phyloP scores from a whole-genome alignment of 768 basidiomycete genomes.

The Boletus edulis region DNA sequence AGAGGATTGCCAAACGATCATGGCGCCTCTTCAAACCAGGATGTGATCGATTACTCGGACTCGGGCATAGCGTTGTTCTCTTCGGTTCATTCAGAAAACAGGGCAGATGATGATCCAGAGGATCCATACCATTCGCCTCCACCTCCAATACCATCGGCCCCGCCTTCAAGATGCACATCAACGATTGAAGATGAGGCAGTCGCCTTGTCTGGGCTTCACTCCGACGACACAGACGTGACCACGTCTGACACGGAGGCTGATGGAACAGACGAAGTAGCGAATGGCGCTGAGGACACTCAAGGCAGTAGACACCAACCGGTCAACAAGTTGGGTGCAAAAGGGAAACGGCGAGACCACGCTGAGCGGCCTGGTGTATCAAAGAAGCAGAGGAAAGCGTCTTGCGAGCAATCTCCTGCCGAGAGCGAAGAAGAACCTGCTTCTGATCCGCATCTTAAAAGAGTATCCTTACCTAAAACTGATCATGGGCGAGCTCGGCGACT shows the following conservation, averaged over 20 bases:
- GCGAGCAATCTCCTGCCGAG: constrained; percentile 12
- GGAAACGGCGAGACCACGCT: constrained; percentile 6
- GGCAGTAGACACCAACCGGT: constrained; percentile 5
- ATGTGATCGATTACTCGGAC: constrained; percentile 3
- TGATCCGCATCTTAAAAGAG: constrained; percentile 26
- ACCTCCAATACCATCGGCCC: not conserved
- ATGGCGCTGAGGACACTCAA: not conserved
- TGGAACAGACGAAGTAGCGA: not conserved
- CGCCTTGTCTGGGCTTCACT: not conserved
- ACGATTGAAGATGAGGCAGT: not conserved
- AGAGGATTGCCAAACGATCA: not conserved
- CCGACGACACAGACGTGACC: not conserved
- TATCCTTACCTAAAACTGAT: constrained; percentile 31
- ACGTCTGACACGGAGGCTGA: constrained; percentile 9
- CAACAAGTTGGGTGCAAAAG: constrained; percentile 8
- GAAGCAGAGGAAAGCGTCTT: constrained; percentile 6
- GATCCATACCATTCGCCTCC: not conserved
- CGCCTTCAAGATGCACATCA: not conserved
- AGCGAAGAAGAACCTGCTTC: constrained; percentile 16
- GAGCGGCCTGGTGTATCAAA: not conserved
- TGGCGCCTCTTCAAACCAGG: not conserved
- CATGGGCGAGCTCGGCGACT: constrained; percentile 34
- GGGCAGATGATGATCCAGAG: not conserved
- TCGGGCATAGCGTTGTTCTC: constrained; percentile 13
- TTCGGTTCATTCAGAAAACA: constrained; percentile 2